Conservation (phyloP, 2,329 filamentous ascomycete genomes). For the Fusarium camptoceras region DNA sequence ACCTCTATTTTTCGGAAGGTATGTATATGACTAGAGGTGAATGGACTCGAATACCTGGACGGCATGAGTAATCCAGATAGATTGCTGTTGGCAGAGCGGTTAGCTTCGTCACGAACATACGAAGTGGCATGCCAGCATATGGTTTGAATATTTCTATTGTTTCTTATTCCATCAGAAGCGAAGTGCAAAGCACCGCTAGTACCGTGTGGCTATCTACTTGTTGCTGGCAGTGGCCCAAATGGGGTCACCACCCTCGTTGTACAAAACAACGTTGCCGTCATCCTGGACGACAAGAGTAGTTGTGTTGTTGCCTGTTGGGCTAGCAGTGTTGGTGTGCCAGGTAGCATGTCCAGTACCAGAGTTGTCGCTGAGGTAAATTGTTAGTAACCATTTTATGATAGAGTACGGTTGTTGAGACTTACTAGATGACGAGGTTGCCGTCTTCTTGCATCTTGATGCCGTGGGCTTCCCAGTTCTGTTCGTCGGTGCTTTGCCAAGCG, state of each 20-base stretch:
- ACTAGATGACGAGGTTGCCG: slow-evolving; percentile 14
- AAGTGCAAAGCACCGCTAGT: too few species aligned
- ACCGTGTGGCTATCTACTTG: background rate
- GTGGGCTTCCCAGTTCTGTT: background rate
- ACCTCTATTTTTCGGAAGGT: background rate
- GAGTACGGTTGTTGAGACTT: background rate
- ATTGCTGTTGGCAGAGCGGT: too few species aligned
- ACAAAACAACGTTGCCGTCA: slow-evolving; percentile 14
- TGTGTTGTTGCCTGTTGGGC: background rate
- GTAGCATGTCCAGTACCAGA: slow-evolving; percentile 1
- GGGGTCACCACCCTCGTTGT: background rate
- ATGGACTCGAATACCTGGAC: too few species aligned
- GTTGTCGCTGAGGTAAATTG: background rate
- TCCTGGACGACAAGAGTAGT: slow-evolving; percentile 8
- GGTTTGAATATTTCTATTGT: background rate
- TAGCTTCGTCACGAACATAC: too few species aligned
- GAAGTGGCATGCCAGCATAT: too few species aligned
- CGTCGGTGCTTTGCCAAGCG: slow-evolving; percentile 3
- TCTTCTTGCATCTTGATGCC: slow-evolving; percentile 15
- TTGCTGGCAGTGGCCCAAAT: slow-evolving; percentile 5
- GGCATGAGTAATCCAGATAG: too few species aligned
- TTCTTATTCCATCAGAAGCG: background rate
- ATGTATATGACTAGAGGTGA: too few species aligned
- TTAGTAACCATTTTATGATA: background rate
- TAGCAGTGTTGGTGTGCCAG: slow-evolving; percentile 9